Evolutionary conservation across 2,329 filamentous ascomycete genomes (phyloP).

Genomic region (Tolypocladium amazonense): DNA sequence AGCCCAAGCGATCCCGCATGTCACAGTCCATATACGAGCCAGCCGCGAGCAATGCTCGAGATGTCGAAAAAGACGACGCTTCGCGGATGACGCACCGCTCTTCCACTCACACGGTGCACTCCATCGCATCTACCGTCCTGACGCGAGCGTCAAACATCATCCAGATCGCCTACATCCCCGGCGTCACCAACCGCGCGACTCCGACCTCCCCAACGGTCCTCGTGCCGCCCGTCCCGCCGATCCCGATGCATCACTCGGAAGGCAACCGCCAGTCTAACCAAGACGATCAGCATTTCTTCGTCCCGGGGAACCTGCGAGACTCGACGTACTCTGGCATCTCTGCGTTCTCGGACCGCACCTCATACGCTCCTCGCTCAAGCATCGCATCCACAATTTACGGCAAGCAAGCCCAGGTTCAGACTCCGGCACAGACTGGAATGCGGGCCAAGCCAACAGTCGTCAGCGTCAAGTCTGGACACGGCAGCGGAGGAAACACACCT

Average conservation of each 20-base stretch:
- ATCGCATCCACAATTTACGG: conserved; percentile 92
- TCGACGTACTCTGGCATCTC: conserved; percentile 80
- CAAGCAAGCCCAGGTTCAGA: conserved; percentile 73
- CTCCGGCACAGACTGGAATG: conserved; percentile 78
- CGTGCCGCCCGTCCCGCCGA: conserved; percentile 87
- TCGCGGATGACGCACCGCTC: conserved; percentile 43
- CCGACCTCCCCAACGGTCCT: conserved; percentile 72
- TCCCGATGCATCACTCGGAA: conserved; percentile 57
- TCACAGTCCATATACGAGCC: conserved; percentile 44
- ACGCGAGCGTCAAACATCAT: conserved; percentile 98
- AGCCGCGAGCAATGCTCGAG: conserved; percentile 34
- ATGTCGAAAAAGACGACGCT: conserved; percentile 35
- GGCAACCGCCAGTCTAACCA: conserved; percentile 36
- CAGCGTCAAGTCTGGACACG: conserved; percentile 67
- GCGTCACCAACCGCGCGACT: conserved; percentile 84
- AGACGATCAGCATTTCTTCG: conserved; percentile 84
- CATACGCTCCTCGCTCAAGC: conserved; percentile 55
- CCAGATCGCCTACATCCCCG: conserved; percentile 97
- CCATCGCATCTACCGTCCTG: conserved; percentile 88
- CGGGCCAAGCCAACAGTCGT: conserved; percentile 86
- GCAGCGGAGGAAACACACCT: conserved; percentile 46
- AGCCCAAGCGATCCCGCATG: conserved; percentile 58
- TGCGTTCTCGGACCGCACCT: conserved; percentile 49
- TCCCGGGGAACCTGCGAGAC: conserved; percentile 80
- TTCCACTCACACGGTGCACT: conserved; percentile 77